Evolutionary conservation across 2,329 filamentous ascomycete species (phyloP).

Genomic region (Cladosporium sp.): DNA sequence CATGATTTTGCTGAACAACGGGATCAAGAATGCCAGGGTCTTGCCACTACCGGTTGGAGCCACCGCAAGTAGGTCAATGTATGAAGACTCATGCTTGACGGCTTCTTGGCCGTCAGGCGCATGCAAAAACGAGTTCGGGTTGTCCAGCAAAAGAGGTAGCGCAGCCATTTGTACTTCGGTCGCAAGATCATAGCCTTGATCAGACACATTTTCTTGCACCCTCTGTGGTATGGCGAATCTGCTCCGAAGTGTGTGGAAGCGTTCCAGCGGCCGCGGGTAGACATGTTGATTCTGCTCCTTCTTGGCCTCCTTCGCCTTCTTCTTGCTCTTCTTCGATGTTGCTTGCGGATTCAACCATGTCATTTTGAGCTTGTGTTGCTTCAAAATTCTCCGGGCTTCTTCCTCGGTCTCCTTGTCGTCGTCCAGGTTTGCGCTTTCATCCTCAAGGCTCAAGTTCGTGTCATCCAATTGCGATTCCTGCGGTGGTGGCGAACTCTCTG

Average conservation of each 20-base stretch:
- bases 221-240: slow-evolving; percentile 72
- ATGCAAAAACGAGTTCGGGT: slow-evolving; percentile 53
- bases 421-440: slow-evolving; percentile 16
- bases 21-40: slow-evolving; percentile 89
- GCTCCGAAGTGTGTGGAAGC: slow-evolving; percentile 71
- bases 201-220: slow-evolving; percentile 73
- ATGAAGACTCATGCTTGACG: slow-evolving; percentile 28
- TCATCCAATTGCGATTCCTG: background rate
- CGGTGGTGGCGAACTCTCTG: slow-evolving; percentile 1
- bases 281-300: slow-evolving; percentile 51
- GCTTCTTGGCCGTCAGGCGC: slow-evolving; percentile 31
- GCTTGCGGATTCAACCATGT: slow-evolving; percentile 31
- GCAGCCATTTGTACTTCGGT: slow-evolving; percentile 92
- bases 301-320: slow-evolving; percentile 41
- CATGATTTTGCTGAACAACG: slow-evolving; percentile 73
- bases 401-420: slow-evolving; percentile 10
- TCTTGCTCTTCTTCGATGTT: slow-evolving; percentile 46
- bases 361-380: slow-evolving; percentile 39
- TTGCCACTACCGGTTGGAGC: slow-evolving; percentile 97
- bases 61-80: slow-evolving; percentile 78
- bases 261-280: slow-evolving; percentile 75
- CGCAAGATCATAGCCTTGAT: slow-evolving; percentile 83
- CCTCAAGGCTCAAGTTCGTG: background rate
- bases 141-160: slow-evolving; percentile 71
- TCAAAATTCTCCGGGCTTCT: slow-evolving; percentile 24